These are phyloP conservation scores for Blastomyces silverae DNA, from an alignment of 2,329 filamentous ascomycete genomes.

Conservation along the genomic window DNA sequence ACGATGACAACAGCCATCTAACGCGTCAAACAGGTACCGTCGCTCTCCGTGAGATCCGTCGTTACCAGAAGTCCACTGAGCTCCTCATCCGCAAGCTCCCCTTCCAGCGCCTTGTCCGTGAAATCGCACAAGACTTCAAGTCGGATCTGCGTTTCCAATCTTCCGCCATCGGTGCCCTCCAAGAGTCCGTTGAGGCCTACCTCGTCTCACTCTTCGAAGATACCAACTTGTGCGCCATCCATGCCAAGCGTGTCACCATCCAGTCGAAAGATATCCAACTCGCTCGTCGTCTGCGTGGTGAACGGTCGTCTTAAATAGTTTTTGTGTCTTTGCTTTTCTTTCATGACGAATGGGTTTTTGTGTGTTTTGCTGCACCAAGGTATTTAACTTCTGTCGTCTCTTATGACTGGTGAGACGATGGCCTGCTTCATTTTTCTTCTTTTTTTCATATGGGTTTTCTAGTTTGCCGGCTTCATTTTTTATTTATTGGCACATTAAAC, in stretches of 20 bases:
- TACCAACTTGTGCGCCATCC: conserved; percentile 96
- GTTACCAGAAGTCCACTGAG: conserved; percentile 96
- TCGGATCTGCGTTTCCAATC: conserved; percentile 96
- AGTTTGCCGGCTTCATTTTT: neutral
- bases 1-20: conserved; percentile 22
- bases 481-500: conserved; percentile 10
- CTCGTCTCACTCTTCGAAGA: conserved; percentile 97
- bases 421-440: neutral
- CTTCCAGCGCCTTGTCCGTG: conserved; percentile 94
- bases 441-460: conserved; percentile 2
- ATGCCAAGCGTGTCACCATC: conserved; percentile 99
- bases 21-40: conserved; percentile 58
- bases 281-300: conserved; percentile 87
- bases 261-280: conserved; percentile 92
- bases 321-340: conserved; percentile 29
- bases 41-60: conserved; percentile 96
- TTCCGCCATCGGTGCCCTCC: conserved; percentile 90
- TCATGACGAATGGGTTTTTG: conserved; percentile 41
- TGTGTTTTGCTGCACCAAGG: conserved; percentile 15
- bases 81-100: conserved; percentile 94
- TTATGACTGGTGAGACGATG: conserved; percentile 11
- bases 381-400: neutral
- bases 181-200: conserved; percentile 98
- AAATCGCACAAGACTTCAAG: conserved; percentile 95
- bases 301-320: conserved; percentile 68